These are phyloP conservation scores for Phytophthora citrophthora DNA, from an alignment of 352 stramenopile species.

Conservation along the genomic window DNA sequence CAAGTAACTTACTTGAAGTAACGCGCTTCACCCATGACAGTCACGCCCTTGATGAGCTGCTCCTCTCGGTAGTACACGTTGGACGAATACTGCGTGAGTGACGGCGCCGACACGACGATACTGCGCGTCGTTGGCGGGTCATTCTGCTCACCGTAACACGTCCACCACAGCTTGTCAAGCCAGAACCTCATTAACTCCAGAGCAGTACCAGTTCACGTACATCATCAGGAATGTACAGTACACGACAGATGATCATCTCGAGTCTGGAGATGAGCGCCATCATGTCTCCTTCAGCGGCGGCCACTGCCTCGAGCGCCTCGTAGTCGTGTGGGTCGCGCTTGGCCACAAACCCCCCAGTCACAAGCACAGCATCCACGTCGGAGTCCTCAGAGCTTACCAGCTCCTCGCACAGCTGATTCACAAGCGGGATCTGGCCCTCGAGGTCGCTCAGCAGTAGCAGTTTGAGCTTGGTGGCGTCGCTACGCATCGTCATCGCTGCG, in stretches of 20 bases:
- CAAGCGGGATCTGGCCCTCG: constrained; percentile 60
- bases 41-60: constrained; percentile 43
- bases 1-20: constrained; percentile 57
- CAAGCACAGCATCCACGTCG: constrained; percentile 78
- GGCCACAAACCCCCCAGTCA: constrained; percentile 70
- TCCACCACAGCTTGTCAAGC: neutral
- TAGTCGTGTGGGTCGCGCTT: constrained; percentile 55
- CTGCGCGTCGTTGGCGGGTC: constrained; percentile 81
- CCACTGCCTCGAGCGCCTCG: constrained; percentile 60
- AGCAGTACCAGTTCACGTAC: constrained; percentile 30
- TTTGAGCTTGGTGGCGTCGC: constrained; percentile 53
- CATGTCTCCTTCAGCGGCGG: constrained; percentile 88
- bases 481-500: constrained; percentile 11
- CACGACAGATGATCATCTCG: constrained; percentile 87
- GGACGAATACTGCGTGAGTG: constrained; percentile 83
- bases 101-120: constrained; percentile 50
- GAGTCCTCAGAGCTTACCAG: constrained; percentile 70
- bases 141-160: constrained; percentile 42
- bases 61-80: constrained; percentile 73
- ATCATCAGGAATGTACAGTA: constrained; percentile 81
- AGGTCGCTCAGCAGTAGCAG: constrained; percentile 81
- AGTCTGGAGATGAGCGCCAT: constrained; percentile 88
- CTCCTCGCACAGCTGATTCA: constrained; percentile 83
- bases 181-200: neutral
- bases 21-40: constrained; percentile 54